Percentiles rank a stretch among this genome's conserved stretches.
Evolutionary conservation across 305 asterid species (phyloP).

Genomic region (Rubia tinctorum): DNA sequence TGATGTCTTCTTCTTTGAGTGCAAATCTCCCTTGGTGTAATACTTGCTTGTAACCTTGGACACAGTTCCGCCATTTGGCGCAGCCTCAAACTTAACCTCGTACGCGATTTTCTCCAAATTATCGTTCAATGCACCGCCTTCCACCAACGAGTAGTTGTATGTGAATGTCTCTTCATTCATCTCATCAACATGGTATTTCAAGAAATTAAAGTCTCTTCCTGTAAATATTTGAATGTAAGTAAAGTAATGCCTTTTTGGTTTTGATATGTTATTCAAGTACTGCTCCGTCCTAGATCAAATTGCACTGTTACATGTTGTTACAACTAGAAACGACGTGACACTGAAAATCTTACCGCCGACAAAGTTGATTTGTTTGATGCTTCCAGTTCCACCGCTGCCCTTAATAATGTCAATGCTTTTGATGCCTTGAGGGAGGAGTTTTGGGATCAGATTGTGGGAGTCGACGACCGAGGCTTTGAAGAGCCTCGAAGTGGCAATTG

Average conservation of each 20-base stretch:
- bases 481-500: slow-evolving; percentile 26
- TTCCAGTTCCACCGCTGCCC: slow-evolving; percentile 36
- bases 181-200: slow-evolving; percentile 31
- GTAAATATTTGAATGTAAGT: neutral
- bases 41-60: slow-evolving; percentile 34
- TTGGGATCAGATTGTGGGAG: slow-evolving; percentile 33
- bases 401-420: slow-evolving; percentile 27
- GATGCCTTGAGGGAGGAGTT: slow-evolving; percentile 31
- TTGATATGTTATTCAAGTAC: too few species aligned
- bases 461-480: slow-evolving; percentile 32
- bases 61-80: slow-evolving; percentile 31
- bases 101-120: slow-evolving; percentile 31
- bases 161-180: slow-evolving; percentile 25
- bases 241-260: too few species aligned
- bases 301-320: too few species aligned
- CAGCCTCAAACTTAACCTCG: slow-evolving; percentile 32
- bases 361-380: slow-evolving; percentile 30
- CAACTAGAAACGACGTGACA: neutral
- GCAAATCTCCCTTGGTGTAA: slow-evolving; percentile 25
- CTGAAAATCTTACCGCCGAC: slow-evolving; percentile 22
- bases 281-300: too few species aligned
- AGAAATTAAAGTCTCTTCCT: slow-evolving; percentile 7
- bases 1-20: slow-evolving; percentile 31
- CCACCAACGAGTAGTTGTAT: slow-evolving; percentile 28
- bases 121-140: slow-evolving; percentile 30